Evolutionary conservation across 2,329 filamentous ascomycete genomes (phyloP), one percentile per base, ranked within the genome.

Genomic region (Emergomyces pasteurianus): DNA sequence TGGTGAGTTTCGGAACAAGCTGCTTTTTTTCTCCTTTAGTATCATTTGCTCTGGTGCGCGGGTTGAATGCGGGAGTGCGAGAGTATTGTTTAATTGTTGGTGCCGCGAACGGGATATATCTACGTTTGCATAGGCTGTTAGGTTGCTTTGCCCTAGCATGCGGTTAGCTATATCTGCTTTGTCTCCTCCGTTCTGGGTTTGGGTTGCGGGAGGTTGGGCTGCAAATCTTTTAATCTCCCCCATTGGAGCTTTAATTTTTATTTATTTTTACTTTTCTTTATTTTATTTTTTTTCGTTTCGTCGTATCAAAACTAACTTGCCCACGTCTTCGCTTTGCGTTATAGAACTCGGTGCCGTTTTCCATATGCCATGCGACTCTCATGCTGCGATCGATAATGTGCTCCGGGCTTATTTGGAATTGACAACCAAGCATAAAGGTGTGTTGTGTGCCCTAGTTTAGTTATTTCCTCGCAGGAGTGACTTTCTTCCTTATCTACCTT

Each of bases 391-490:
- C 73, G 94, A 99, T 77, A 86, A 96, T 74, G 83, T 87, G 63
- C 80, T 99, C 66, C 89, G 94, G 67, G 82, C 84, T 50, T 99
- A 92, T 82, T 81, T 99, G 62, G 83, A 85, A 65, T 83, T 96
- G 67, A 87, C 89, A 42, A 85, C 88, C 23, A 83, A 79, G 63
- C 88, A 89, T 72, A 88, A 87, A 76, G 78, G 83, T 85, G 73
- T 63, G 70, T 61, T 46, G 18, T 47, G 50, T 34, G 56, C 36
- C 42, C 18, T 42, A 26, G 31, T 26, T 6, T 21, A 28, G 40
- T 42, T 34, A 31, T 56, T 16, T 36, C 18, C 28, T 53, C 26
- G 23, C 7, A n/a, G 47, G 47, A 18, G 12, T 23, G 36, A 7
- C 7, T 31, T 31, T 3, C 31, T 31, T 58, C 28, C 54, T 26